phyloP scores from a whole-genome alignment of 164 flowering plant genomes.

The Magnolia officinalis region DNA sequence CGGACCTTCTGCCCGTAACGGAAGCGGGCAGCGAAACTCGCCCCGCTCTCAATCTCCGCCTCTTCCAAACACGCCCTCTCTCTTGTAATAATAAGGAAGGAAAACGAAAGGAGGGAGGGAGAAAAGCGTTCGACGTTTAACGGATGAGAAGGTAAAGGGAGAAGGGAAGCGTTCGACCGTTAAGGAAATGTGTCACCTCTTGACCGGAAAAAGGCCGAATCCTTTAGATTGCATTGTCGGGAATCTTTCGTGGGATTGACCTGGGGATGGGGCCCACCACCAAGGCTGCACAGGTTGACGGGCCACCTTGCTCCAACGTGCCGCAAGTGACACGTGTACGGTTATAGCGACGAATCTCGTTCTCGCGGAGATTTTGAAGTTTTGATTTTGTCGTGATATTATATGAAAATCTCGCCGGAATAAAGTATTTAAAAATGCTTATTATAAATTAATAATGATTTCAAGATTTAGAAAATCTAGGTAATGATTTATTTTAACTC shows the following conservation, averaged over 20 bases:
- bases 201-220: slow-evolving; percentile 9
- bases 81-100: not conserved
- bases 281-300: not conserved
- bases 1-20: not conserved
- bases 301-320: not conserved
- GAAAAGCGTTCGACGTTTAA: slow-evolving; percentile 9
- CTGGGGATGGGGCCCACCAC: not conserved
- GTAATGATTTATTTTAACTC: no score
- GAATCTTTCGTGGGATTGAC: slow-evolving; percentile 13
- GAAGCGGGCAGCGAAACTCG: not conserved
- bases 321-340: not conserved
- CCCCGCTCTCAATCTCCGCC: not conserved
- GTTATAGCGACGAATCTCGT: no score
- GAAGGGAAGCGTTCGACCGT: not conserved
- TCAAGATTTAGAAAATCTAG: no score
- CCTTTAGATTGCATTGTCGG: slow-evolving; percentile 25
- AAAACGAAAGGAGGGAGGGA: not conserved
- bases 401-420: no score
- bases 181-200: slow-evolving; percentile 4
- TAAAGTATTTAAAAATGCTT: no score
- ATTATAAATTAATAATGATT: no score
- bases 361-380: no score
- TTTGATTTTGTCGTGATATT: no score
- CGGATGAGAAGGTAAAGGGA: not conserved
- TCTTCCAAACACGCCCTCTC: not conserved